Conservation (phyloP, 345 rosid species). For the Camelina neglecta region DNA sequence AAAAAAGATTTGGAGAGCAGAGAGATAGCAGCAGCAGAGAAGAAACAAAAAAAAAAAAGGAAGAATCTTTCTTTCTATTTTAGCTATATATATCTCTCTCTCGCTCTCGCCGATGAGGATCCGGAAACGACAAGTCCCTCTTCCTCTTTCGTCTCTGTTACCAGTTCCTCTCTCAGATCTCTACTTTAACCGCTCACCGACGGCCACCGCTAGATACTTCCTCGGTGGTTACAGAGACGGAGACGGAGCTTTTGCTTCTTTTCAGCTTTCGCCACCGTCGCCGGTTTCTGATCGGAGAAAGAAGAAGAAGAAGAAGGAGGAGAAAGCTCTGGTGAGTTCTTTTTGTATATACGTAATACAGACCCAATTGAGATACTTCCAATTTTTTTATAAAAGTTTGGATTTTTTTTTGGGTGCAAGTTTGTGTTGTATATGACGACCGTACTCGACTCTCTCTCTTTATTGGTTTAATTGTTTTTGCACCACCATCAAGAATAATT, state of each 20-base stretch:
- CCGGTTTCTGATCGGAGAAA: constrained; percentile 49
- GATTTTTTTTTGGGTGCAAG: constrained; percentile 47
- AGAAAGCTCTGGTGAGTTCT: constrained; percentile 48
- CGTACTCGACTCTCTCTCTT: constrained; percentile 13
- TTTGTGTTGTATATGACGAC: constrained; percentile 34
- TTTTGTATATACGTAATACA: background rate
- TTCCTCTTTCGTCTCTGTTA: constrained; percentile 76
- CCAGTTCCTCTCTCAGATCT: constrained; percentile 88
- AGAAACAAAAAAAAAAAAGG: background rate
- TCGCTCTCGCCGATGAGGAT: constrained; percentile 68
- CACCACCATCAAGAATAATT: constrained; percentile 33
- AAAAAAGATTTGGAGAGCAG: background rate
- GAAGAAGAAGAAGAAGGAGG: constrained; percentile 39
- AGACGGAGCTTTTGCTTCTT: constrained; percentile 19
- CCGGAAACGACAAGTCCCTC: constrained; percentile 79
- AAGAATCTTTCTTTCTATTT: constrained; percentile 21
- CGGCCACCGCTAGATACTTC: constrained; percentile 34
- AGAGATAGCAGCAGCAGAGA: background rate
- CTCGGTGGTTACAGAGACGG: constrained; percentile 56
- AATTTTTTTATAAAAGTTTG: no score
- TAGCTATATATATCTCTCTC: background rate
- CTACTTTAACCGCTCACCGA: constrained; percentile 56
- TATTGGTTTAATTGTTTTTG: constrained; percentile 47
- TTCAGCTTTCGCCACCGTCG: constrained; percentile 40
- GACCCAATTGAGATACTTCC: background rate